Evolutionary conservation across 805 yeast genomes (phyloP), one percentile per base, ranked within the genome.

Genomic region (Schwanniomyces sp.): DNA sequence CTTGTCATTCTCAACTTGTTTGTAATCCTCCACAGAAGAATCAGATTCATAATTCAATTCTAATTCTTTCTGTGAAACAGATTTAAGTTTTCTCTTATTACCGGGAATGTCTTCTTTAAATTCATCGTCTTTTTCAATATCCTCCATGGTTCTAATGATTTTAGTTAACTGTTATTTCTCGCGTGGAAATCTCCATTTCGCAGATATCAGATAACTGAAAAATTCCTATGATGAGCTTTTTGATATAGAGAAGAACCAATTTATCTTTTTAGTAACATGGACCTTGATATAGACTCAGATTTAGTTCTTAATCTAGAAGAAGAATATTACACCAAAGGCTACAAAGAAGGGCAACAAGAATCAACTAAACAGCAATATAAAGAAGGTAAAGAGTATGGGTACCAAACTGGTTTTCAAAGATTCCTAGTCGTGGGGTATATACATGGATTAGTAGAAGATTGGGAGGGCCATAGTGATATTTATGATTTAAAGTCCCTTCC

Each of bases 311-410:
- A 81, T 53, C 59, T 86, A 25, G 96, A 88, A 57, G 74, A 80
- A 34, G 71, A 78, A 58, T 74, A 57, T 63, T 91, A 88, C 59
- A 63, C 77, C 5, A 81, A 81, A 50, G 97, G 97, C 1, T 86
- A 66, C 59, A 56, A 67, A 42, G 94, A 88, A 51, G 98, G 96
- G 1, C 77, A 77, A 34, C 64, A 69, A 4, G 85, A 79, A 43
- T 86, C 90, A 0, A 68, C 81, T 0, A 64, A 62, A 41, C 78
- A 82, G 38, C 91, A 90, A 41, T 74, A 67, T 44, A 53, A 73
- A 2, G 97, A 91, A 61, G 97, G 97, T 1, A 86, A 85, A 58
- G 90, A 88, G 58, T 84, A 82, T 54, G 98, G 98, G 0, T 75
- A 83, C 38, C 94, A 86, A 59, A 84, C 87, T 0, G 90, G 89